Evolutionary conservation across 805 yeast genomes (phyloP), one percentile per base, ranked within the genome.

Genomic region (Kazachstania bromeliacearum): DNA sequence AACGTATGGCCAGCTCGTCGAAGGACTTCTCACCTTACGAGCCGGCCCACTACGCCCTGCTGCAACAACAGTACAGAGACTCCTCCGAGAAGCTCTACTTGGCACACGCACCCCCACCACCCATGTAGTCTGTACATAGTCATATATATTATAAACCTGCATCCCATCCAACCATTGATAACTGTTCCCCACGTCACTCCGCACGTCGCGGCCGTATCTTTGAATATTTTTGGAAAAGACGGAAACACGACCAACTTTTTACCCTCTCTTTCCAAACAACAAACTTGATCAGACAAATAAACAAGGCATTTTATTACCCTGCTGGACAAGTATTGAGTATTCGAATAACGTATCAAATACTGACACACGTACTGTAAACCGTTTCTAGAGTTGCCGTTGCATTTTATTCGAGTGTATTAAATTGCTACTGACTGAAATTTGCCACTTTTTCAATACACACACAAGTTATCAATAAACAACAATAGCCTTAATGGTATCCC

Each of bases 101-200:
- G 28, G 53, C 62, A 7, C 55, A 53, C 35, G 60, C 57, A 3
- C 61, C 62, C 5, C 64, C 64, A 3, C 62, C 62, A 4, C 34
- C 38, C 6, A 31, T 35, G 30, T 29, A 28, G 30, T 3, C 14
- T 3, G 13, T 7, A 31, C 22, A 15, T n/a, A n/a, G n/a, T n/a
- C n/a, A n/a, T n/a, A n/a, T n/a, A n/a, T n/a, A n/a, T n/a, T n/a
- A n/a, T n/a, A n/a, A n/a, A n/a, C n/a, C n/a, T n/a, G n/a, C n/a
- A n/a, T n/a, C n/a, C n/a, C 26, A 10, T 23, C 26, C 26, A 10
- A 15, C 7, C n/a, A 18, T 17, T 4, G 22, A 5, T 21, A 20
- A 14, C 15, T 14, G 21, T n/a, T 14, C 17, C 21, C 15, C 9
- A 13, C 16, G 7, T 31, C 34, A 23, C 28, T 31, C 7, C n/a